Evolutionary conservation across 108 stramenopile genomes (phyloP).

Genomic region (Cyclotella sp.): DNA sequence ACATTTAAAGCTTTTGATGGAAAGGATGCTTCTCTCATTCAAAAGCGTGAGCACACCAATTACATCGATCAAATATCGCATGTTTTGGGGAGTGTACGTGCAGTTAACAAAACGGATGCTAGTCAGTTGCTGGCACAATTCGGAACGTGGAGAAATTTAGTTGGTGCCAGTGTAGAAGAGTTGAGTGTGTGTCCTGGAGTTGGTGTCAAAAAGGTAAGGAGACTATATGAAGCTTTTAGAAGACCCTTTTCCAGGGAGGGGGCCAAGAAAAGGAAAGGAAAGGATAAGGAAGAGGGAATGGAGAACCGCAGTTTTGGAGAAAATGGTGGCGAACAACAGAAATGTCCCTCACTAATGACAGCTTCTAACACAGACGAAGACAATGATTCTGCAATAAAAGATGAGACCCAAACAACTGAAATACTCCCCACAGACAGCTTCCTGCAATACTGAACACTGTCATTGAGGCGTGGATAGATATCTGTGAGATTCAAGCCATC

Average conservation of each 20-base stretch:
- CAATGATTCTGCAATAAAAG: too few species aligned
- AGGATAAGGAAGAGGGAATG: slow-evolving; percentile 11
- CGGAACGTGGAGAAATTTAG: slow-evolving; percentile 59
- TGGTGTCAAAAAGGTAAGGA: slow-evolving; percentile 80
- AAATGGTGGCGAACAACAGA: neutral
- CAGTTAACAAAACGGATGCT: slow-evolving; percentile 88
- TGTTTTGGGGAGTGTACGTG: slow-evolving; percentile 61
- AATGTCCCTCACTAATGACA: too few species aligned
- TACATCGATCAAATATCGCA: slow-evolving; percentile 66
- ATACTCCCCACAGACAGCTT: too few species aligned
- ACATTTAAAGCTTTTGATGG: slow-evolving; percentile 93
- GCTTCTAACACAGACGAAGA: too few species aligned
- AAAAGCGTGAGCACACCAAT: slow-evolving; percentile 71
- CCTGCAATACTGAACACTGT: too few species aligned
- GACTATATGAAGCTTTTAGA: slow-evolving; percentile 80
- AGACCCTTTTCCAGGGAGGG: slow-evolving; percentile 72
- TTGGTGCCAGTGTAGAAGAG: slow-evolving; percentile 74
- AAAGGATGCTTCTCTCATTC: slow-evolving; percentile 79
- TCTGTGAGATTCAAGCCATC: too few species aligned
- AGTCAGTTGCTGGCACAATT: slow-evolving; percentile 71
- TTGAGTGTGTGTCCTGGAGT: slow-evolving; percentile 80
- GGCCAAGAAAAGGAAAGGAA: slow-evolving; percentile 35
- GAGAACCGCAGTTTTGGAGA: neutral
- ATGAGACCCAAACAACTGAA: too few species aligned
- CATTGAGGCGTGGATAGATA: too few species aligned